Evolutionary conservation across 768 basidiomycete species (phyloP), one percentile per base, ranked within the genome.

Genomic region (Rhizopogon vinicolor): DNA sequence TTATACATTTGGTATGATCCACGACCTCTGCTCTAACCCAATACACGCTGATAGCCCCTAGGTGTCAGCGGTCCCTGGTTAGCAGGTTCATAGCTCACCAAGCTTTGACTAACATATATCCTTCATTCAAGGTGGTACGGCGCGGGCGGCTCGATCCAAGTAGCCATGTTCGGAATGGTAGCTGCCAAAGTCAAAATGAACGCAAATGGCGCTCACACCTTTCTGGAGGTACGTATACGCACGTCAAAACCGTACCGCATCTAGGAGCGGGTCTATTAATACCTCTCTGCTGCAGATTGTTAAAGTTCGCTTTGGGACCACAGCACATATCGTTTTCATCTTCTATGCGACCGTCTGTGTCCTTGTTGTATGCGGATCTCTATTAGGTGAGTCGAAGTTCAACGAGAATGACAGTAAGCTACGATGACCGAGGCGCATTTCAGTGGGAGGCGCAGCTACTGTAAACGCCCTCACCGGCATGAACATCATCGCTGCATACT

Each of bases 171-270:
- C 52, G 68, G 64, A 35, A 70, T 72, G 64, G 55, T 74, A 5
- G 71, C 73, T 9, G 71, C 73, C 3, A 72, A 72, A 44, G 70
- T 76, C 28, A 78, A 78, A 61, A 68, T 68, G 67, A 76, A 75
- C 41, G 75, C 74, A 0, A 75, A 74, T 37, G 72, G 71, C 3
- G 75, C 75, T 0, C 71, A 72, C 42, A 78, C 77, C 0, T 76
- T 75, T 60, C 65, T 76, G 22, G 75, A 78, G 56, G 70, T 66
- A 53, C 7, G 56, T 39, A 3, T 33, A 7, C 14, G 53, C 22
- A 19, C 44, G 44, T 18, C 7, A 19, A 19, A 33, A 22, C 31
- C 25, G 19, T 4, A 12, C 7, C 25, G 19, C 7, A 12, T 7
- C 14, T 19, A 33, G n/a, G 39, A 37, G 13, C 18, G 12, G 13